Percentiles rank a stretch among this genome's conserved stretches.
These are phyloP conservation scores for Austroboletus rostrupii DNA, from an alignment of 1,284 basidiomycete species.

Conservation along the genomic window DNA sequence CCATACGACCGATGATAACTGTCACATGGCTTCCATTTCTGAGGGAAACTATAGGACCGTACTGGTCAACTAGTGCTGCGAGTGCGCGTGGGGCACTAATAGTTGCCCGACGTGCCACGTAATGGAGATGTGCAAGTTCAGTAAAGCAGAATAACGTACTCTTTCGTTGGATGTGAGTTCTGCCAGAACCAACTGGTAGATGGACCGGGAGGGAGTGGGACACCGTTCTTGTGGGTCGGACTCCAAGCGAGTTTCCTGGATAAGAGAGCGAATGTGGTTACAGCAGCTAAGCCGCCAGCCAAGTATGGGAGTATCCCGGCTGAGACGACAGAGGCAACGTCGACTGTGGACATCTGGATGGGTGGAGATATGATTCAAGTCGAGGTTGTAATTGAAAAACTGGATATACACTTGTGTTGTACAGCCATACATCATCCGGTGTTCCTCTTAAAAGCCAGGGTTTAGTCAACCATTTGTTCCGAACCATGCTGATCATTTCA, in stretches of 20 bases:
- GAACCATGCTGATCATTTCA: no score
- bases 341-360: no score
- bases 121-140: neutral
- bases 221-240: constrained; percentile 2
- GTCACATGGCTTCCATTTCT: constrained; percentile 21
- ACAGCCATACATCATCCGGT: no score
- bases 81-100: constrained; percentile 4
- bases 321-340: no score
- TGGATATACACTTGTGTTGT: no score
- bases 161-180: constrained; percentile 3
- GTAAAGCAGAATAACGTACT: neutral
- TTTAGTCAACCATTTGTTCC: no score
- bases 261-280: constrained; percentile 1
- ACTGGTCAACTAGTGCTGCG: constrained; percentile 22
- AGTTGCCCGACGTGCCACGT: neutral
- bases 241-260: neutral
- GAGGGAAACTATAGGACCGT: constrained; percentile 31
- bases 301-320: neutral
- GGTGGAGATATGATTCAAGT: no score
- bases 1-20: constrained; percentile 27
- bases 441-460: no score
- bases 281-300: neutral
- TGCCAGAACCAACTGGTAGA: constrained; percentile 13
- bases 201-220: constrained; percentile 9
- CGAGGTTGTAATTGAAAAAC: neutral